These are phyloP conservation scores for Phytophthora fragariae DNA, from an alignment of 352 stramenopile species.

Conservation along the genomic window DNA sequence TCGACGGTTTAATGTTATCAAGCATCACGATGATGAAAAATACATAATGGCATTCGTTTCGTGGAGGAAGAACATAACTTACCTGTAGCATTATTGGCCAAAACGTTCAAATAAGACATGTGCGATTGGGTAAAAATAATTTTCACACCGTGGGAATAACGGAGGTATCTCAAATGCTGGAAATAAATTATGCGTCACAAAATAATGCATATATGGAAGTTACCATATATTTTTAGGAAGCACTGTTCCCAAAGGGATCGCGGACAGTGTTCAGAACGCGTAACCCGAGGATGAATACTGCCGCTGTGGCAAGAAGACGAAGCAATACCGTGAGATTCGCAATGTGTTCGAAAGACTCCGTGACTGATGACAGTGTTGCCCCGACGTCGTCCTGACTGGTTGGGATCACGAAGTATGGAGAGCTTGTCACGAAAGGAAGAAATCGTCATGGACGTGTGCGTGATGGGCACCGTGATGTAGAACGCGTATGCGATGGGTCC, in stretches of 20 bases:
- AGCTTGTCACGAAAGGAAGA: constrained; percentile 28
- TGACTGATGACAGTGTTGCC: constrained; percentile 18
- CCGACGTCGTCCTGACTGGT: constrained; percentile 13
- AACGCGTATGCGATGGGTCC: constrained; percentile 44
- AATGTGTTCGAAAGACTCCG: constrained; percentile 40
- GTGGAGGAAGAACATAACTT: too few relatives aligned
- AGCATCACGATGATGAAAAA: too few relatives aligned
- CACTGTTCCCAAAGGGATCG: constrained; percentile 39
- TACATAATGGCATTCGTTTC: too few relatives aligned
- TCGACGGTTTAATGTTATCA: too few relatives aligned
- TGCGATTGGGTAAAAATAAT: too few relatives aligned
- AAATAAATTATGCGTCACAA: too few relatives aligned
- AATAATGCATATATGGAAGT: too few relatives aligned
- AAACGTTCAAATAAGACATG: too few relatives aligned
- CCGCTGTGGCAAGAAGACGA: constrained; percentile 43
- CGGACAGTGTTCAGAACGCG: constrained; percentile 57
- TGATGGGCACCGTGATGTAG: constrained; percentile 39
- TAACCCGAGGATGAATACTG: constrained; percentile 45
- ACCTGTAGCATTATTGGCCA: too few relatives aligned
- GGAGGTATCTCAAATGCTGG: too few relatives aligned
- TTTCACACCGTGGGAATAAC: too few relatives aligned
- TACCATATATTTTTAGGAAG: too few relatives aligned
- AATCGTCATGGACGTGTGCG: constrained; percentile 25
- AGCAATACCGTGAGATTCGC: constrained; percentile 39
- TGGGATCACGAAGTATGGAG: constrained; percentile 27